Evolutionary conservation across 371 early-diverging fungal species (phyloP), one percentile per base, ranked within the genome.

Genomic region (Saksenaea vasiformis): DNA sequence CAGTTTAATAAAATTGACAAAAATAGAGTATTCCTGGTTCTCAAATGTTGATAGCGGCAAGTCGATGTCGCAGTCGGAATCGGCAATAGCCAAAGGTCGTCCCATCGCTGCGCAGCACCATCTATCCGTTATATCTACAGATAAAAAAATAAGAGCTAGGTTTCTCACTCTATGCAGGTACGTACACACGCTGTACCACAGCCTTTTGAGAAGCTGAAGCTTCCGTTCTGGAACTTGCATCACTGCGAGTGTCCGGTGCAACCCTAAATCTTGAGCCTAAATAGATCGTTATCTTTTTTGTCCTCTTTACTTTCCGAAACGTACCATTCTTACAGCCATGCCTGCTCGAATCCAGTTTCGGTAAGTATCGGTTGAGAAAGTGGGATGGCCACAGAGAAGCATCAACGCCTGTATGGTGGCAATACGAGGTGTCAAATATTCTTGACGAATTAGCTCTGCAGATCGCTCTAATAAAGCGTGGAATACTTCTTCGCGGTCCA

Each of bases 291-390:
- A 15, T 34, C 27, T 47, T 13, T 38, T 19, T n/a, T n/a, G n/a
- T n/a, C n/a, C n/a, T n/a, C n/a, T n/a, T n/a, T n/a, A n/a, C n/a
- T n/a, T n/a, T n/a, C n/a, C n/a, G n/a, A n/a, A n/a, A 31, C 34
- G 36, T 73, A 77, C 78, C 82, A 81, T 78, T 57, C 82, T 66
- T 5, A 81, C 73, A 4, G 79, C 82, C 82, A 78, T 78, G 14
- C 82, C 82, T 15, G 75, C 75, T 17, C 69, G 54, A 28, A 81
- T 73, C 82, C 82, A 81, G 44, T 71, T 77, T 24, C 72, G 69
- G 43, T 78, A 71, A 0, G 72, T 67, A 13, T 62, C 70, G 15
- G 67, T 66, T 5, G 77, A 69, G 34, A 68, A 74, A 13, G 72
- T 71, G 1, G 82, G 82, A 55, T 75, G 75, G 11, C 64, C 66